These are phyloP conservation scores for Dianthus caryophyllus DNA, from an alignment of 148 eudicot species.

Conservation along the genomic window DNA sequence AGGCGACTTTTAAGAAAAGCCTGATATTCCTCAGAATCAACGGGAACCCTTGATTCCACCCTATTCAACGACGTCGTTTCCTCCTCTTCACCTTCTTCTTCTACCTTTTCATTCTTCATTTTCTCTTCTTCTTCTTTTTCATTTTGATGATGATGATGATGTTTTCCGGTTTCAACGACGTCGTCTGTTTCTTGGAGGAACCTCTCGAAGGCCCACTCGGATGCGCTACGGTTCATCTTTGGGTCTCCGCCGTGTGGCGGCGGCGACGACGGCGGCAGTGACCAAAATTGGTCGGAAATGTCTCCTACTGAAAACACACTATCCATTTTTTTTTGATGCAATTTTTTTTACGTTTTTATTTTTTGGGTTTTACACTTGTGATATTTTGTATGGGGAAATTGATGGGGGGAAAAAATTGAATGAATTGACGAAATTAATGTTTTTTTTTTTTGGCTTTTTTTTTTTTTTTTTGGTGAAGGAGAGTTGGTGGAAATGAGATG, in stretches of 20 bases:
- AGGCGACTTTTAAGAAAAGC: slow-evolving; percentile 61
- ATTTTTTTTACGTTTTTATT: no score
- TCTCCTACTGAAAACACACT: slow-evolving; percentile 92
- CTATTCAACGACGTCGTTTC: slow-evolving; percentile 26
- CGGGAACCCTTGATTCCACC: slow-evolving; percentile 27
- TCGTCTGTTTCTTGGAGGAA: slow-evolving; percentile 51
- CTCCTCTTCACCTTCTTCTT: neutral
- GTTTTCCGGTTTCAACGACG: neutral
- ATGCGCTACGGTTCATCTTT: slow-evolving; percentile 69
- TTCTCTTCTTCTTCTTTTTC: neutral
- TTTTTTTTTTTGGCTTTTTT: no score
- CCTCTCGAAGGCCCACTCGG: slow-evolving; percentile 85
- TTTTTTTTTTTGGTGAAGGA: no score
- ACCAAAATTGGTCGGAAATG: slow-evolving; percentile 76
- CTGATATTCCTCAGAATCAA: slow-evolving; percentile 68
- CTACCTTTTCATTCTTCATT: neutral
- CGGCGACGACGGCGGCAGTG: slow-evolving; percentile 38
- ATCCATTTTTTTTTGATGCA: slow-evolving; percentile 55
- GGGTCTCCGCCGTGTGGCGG: slow-evolving; percentile 11
- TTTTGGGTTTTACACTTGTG: no score
- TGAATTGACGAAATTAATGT: no score
- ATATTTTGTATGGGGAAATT: neutral
- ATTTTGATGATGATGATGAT: slow-evolving; percentile 13
- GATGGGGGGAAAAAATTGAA: neutral
- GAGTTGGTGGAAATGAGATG: no score